Evolutionary conservation across 176 grass and related monocot species (phyloP).

Genomic region (Thinopyrum elongatum): DNA sequence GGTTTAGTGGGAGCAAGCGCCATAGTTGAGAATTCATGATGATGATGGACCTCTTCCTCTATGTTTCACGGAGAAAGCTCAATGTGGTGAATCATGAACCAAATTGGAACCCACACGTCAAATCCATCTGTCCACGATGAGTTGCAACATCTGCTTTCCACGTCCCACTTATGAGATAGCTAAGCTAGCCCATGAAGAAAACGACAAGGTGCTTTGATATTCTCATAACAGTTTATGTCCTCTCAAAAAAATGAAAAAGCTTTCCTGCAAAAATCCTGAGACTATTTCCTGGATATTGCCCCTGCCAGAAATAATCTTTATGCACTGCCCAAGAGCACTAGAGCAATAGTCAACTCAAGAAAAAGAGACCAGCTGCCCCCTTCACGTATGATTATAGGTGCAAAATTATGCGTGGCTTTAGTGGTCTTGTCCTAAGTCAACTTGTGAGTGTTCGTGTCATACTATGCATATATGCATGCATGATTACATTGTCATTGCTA

Average conservation of each 20-base stretch:
- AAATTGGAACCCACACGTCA: neutral
- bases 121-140: neutral
- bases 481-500: slow-evolving; percentile 47
- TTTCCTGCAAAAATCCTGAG: neutral
- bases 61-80: neutral
- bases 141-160: neutral
- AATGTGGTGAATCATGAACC: neutral
- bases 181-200: neutral
- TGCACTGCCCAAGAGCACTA: neutral
- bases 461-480: neutral
- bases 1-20: neutral
- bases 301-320: neutral
- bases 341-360: slow-evolving; percentile 21
- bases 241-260: neutral
- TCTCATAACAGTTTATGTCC: no score
- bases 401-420: neutral
- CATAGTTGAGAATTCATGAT: neutral
- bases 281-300: neutral
- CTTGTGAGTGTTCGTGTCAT: neutral
- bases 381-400: neutral
- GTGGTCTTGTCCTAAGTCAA: slow-evolving; percentile 28
- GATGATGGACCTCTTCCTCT: neutral
- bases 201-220: slow-evolving; percentile 15
- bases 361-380: neutral
- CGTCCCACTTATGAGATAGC: neutral